These are phyloP conservation scores for Alternaria panax DNA, from an alignment of 2,329 filamentous ascomycete species.

Conservation along the genomic window DNA sequence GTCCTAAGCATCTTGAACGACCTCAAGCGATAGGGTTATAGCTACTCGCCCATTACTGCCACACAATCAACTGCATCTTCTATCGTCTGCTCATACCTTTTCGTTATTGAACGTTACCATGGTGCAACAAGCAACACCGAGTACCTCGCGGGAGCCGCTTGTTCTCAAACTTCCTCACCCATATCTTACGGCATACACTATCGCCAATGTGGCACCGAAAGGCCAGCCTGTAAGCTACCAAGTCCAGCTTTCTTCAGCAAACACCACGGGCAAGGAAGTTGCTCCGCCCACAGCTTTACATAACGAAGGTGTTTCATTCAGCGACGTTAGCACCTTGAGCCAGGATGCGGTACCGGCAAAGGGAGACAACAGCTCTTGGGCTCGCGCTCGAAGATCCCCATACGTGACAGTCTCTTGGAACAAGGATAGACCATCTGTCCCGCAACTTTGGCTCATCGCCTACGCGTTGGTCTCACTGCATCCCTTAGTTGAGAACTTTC, in stretches of 20 bases:
- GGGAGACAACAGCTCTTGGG: conserved; percentile 53
- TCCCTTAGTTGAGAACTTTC: conserved; percentile 55
- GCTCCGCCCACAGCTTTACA: conserved; percentile 38
- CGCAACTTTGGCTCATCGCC: conserved; percentile 57
- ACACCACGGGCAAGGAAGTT: conserved; percentile 27
- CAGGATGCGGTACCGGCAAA: conserved; percentile 34
- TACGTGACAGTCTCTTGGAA: conserved; percentile 54
- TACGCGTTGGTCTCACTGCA: conserved; percentile 56
- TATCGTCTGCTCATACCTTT: not conserved
- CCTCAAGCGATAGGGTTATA: conserved; percentile 15
- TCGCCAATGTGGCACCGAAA: conserved; percentile 34
- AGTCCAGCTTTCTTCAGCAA: conserved; percentile 29
- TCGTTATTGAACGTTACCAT: conserved; percentile 14
- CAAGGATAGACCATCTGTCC: conserved; percentile 51
- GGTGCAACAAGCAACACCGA: conserved; percentile 28
- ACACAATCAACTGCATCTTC: conserved; percentile 5
- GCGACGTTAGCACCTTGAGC: conserved; percentile 36
- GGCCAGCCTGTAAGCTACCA: conserved; percentile 29
- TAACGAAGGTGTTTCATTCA: conserved; percentile 39
- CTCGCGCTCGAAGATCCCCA: conserved; percentile 55
- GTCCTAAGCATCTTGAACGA: conserved; percentile 10
- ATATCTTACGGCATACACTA: conserved; percentile 46
- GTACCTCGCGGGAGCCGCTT: conserved; percentile 28
- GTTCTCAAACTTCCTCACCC: conserved; percentile 49
- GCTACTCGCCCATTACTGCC: conserved; percentile 2